These are phyloP conservation scores for Solanum hybrid DNA, from an alignment of 305 asterid species.

Conservation along the genomic window DNA sequence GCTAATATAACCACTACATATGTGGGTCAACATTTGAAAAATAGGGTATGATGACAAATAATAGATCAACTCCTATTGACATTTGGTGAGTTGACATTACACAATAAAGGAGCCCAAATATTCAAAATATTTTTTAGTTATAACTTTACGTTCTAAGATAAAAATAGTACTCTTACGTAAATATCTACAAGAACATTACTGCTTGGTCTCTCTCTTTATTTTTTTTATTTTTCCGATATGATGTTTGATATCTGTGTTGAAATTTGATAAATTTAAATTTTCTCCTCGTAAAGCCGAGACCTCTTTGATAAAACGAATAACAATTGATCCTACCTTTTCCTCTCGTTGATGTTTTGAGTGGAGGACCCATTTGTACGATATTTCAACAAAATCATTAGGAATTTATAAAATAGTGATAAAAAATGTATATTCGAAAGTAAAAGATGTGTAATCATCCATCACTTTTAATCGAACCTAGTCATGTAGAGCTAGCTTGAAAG, in stretches of 20 bases:
- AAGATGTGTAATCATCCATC: background rate
- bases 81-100: background rate
- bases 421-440: background rate
- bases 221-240: fast-evolving
- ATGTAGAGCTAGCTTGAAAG: background rate
- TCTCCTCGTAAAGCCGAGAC: background rate
- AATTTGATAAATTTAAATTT: background rate
- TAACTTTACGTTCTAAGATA: background rate
- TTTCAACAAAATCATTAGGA: background rate
- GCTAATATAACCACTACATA: background rate
- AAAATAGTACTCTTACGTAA: background rate
- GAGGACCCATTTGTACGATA: background rate
- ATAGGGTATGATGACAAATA: background rate
- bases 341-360: background rate
- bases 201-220: background rate
- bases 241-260: fast-evolving
- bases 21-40: background rate
- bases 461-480: background rate
- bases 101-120: background rate
- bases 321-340: background rate
- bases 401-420: background rate
- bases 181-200: background rate
- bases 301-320: background rate
- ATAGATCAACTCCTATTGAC: background rate
- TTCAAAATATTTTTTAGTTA: background rate